phyloP scores from a whole-genome alignment of 495 filamentous ascomycete species.

The Pyronema domesticum region DNA sequence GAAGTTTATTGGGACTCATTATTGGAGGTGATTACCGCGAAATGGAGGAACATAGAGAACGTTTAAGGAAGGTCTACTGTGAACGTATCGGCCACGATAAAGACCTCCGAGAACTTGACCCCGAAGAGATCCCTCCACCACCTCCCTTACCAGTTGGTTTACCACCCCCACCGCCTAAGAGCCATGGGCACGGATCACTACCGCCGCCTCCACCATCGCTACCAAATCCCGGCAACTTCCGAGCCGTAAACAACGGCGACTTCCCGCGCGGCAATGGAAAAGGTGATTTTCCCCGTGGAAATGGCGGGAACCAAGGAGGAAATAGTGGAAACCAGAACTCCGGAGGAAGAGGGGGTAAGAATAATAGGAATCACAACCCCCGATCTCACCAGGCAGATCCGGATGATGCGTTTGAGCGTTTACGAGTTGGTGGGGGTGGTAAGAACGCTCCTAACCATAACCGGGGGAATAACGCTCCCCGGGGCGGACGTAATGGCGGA shows the following conservation, averaged over 20 bases:
- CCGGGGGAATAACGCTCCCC: not conserved
- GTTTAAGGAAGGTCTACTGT: conserved; percentile 32
- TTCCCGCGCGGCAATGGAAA: too few relatives aligned
- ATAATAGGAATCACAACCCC: not conserved
- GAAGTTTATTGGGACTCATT: conserved; percentile 46
- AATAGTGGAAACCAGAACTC: not conserved
- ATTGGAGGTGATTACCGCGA: conserved; percentile 55
- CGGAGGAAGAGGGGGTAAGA: not conserved
- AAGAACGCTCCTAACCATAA: too few relatives aligned
- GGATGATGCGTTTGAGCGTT: conserved; percentile 1
- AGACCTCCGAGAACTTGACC: not conserved
- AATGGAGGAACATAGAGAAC: conserved; percentile 45
- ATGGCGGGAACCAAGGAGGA: not conserved
- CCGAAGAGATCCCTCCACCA: not conserved
- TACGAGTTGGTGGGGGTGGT: not conserved
- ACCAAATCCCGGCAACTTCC: too few relatives aligned
- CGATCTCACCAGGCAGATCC: not conserved
- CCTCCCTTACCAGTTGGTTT: not conserved
- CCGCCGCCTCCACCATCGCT: not conserved
- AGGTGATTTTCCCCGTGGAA: too few relatives aligned
- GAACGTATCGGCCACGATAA: conserved; percentile 26
- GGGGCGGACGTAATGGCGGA: not conserved
- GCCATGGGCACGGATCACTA: not conserved
- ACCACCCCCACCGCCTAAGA: not conserved
- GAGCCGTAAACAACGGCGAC: too few relatives aligned